Conservation (phyloP, 129 eudicot genomes). For the Arctium lappa region DNA sequence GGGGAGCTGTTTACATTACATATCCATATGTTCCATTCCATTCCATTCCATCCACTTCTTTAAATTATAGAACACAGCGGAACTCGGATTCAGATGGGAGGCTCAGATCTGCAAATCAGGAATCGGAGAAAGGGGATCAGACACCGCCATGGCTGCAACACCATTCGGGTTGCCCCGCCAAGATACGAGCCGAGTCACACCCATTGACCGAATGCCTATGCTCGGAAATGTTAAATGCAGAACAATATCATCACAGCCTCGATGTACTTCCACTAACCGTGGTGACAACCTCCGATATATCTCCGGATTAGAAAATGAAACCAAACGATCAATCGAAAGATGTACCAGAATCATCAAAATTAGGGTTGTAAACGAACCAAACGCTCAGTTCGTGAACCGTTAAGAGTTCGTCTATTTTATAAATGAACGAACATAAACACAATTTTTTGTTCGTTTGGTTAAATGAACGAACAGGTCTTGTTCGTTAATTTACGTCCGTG, state of each 20-base stretch:
- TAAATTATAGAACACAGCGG: background rate
- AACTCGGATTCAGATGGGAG: too few species aligned
- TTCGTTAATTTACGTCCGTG: too few species aligned
- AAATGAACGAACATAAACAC: too few species aligned
- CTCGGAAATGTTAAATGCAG: background rate
- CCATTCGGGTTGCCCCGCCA: background rate
- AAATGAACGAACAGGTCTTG: too few species aligned
- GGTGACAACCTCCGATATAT: background rate
- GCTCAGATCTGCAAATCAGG: background rate
- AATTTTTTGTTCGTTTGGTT: too few species aligned
- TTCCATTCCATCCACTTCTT: too few species aligned
- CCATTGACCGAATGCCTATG: background rate
- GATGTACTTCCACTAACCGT: background rate
- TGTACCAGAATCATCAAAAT: too few species aligned
- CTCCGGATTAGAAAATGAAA: background rate
- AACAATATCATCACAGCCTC: background rate
- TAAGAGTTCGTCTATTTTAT: too few species aligned
- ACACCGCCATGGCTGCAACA: background rate
- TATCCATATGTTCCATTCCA: background rate
- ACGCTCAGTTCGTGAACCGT: too few species aligned
- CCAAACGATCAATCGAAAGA: too few species aligned
- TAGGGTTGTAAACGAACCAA: too few species aligned
- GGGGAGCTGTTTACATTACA: background rate
- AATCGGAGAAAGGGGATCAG: background rate
- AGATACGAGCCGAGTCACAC: background rate